A percentile compares a stretch with the other conserved stretches of the same genome.
phyloP scores from a whole-genome alignment of 2,329 filamentous ascomycete species.

The Lachnellula cervina region DNA sequence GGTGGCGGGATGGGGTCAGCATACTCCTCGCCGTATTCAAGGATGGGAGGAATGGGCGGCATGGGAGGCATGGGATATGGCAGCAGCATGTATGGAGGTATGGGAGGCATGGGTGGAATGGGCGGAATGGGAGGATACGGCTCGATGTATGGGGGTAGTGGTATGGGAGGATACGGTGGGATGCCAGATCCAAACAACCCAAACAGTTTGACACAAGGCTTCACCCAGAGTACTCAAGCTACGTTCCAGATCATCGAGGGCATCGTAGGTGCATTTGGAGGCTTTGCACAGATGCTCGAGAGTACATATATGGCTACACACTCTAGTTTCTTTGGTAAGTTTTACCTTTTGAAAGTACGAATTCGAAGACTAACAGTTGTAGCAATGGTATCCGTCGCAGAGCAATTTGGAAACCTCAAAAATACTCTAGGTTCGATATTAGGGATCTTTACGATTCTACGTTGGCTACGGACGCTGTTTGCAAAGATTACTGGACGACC shows the following conservation, averaged over 20 bases:
- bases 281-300: conserved; percentile 98
- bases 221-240: conserved; percentile 89
- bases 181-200: conserved; percentile 75
- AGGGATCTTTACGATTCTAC: conserved; percentile 91
- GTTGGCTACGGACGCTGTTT: conserved; percentile 87
- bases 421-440: conserved; percentile 90
- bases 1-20: conserved; percentile 33
- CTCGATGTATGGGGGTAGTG: conserved; percentile 36
- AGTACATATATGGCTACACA: conserved; percentile 99
- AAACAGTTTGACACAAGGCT: conserved; percentile 90
- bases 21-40: conserved; percentile 49
- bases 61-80: conserved; percentile 39
- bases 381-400: conserved; percentile 98
- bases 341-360: neutral
- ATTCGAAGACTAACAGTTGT: conserved; percentile 19
- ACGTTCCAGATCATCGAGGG: conserved; percentile 99
- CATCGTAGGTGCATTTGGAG: conserved; percentile 91
- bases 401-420: conserved; percentile 90
- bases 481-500: conserved; percentile 91
- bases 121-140: conserved; percentile 35
- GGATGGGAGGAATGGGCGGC: conserved; percentile 33
- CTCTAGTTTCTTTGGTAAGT: conserved; percentile 92
- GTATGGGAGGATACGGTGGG: conserved; percentile 44
- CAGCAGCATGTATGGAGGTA: conserved; percentile 29
- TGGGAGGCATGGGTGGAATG: conserved; percentile 34